Conservation (phyloP, 2,329 filamentous ascomycete genomes). For the Aspergillus costaricaensis region DNA sequence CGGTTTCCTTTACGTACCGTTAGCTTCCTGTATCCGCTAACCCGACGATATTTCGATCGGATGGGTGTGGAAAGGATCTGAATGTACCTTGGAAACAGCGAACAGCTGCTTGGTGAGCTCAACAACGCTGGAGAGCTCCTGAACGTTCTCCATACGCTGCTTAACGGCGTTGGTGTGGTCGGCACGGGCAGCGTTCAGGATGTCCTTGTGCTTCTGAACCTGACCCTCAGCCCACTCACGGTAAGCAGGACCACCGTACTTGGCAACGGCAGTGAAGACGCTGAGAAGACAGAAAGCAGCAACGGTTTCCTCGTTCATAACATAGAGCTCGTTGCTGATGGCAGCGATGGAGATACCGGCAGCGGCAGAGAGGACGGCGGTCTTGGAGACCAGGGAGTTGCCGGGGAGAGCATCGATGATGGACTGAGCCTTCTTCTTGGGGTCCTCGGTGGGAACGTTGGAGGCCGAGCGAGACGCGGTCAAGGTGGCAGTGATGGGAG, state of each 20-base stretch:
- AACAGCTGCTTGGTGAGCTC: slow-evolving; percentile 97
- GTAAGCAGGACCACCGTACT: slow-evolving; percentile 92
- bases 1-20: slow-evolving; percentile 72
- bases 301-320: slow-evolving; percentile 98
- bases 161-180: slow-evolving; percentile 97
- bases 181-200: slow-evolving; percentile 88
- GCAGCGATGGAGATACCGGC: slow-evolving; percentile 90
- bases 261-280: slow-evolving; percentile 89
- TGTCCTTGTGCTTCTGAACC: slow-evolving; percentile 88
- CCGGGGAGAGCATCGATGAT: slow-evolving; percentile 92
- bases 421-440: slow-evolving; percentile 95
- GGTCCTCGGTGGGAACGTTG: slow-evolving; percentile 79
- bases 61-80: background rate
- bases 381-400: slow-evolving; percentile 90
- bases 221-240: slow-evolving; percentile 87
- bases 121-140: slow-evolving; percentile 92
- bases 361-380: slow-evolving; percentile 90
- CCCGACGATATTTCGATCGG: background rate
- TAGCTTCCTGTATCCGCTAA: slow-evolving; percentile 8
- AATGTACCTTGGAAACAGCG: slow-evolving; percentile 88
- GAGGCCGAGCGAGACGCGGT: slow-evolving; percentile 70
- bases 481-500: slow-evolving; percentile 70
- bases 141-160: slow-evolving; percentile 87
- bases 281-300: slow-evolving; percentile 89
- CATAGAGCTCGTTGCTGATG: slow-evolving; percentile 99